Base-by-base conservation (phyloP, 768 basidiomycete species). In the Boletus vinaceobasis region DNA sequence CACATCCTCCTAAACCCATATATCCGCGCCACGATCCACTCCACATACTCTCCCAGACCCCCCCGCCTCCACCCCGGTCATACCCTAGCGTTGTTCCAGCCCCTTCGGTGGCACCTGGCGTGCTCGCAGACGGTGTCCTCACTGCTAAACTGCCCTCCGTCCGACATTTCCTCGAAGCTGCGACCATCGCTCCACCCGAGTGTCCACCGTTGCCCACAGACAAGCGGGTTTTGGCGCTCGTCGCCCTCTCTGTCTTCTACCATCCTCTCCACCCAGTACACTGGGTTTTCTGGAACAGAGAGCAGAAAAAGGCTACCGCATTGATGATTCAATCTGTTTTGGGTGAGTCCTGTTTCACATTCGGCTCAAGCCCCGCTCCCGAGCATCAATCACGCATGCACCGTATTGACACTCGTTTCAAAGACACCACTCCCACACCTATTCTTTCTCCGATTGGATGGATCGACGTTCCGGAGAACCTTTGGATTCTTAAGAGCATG, bases 271-370 rank as follows among this genome's bases (percentile, higher is more conserved):
- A 85, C 65, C 78, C 78, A 14, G 80, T 77, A 7, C 84, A 86
- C 61, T 82, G 81, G 79, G 68, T 82, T n/a, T 80, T 87, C 64
- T 87, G 86, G 86, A 77, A 75, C 43, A 75, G 74, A 56, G 76
- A 75, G 45, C 73, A 75, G 61, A 79, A 78, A 64, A 67, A 63
- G 52, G 67, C 66, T 23, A 84, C 82, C 17, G 82, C 82, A 15
- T 67, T 68, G n/a, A 65, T 77, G 52, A 80, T 87, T 32, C 77
- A 82, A 64, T 75, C 74, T 43, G 73, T 85, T 51, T 69, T 80
- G 48, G 70, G 85, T 86, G 65, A 63, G 84, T 79, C 38, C 40
- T 42, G 19, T 48, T 37, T 43, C 43, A 2, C 48, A 6, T 23
- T 46, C 40, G 33, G 10, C 32, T 21, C 8, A 14, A 8, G 7